phyloP scores from a whole-genome alignment of 352 stramenopile genomes.

The Phytopythium kandeliae region DNA sequence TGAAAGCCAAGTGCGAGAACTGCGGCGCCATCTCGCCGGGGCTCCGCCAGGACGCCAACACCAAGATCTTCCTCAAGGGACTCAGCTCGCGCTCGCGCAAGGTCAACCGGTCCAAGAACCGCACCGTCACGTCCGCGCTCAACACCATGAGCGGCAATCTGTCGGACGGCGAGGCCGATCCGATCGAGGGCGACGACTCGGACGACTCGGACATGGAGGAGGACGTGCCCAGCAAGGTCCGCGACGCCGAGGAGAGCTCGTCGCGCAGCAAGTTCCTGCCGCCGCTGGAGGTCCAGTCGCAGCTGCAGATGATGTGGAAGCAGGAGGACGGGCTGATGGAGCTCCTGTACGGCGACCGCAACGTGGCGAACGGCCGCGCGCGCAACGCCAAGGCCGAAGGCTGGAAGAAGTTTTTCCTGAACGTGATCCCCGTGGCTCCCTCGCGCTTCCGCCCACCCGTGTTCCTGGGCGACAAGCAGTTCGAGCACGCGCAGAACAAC shows the following conservation, averaged over 20 bases:
- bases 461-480: slow-evolving; percentile 92
- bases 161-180: slow-evolving; percentile 40
- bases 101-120: slow-evolving; percentile 79
- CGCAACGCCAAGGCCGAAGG: slow-evolving; percentile 52
- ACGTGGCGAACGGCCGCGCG: slow-evolving; percentile 57
- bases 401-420: slow-evolving; percentile 95
- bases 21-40: slow-evolving; percentile 94
- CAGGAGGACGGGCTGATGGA: slow-evolving; percentile 90
- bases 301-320: slow-evolving; percentile 94
- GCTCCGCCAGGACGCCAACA: slow-evolving; percentile 95
- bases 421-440: slow-evolving; percentile 95
- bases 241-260: slow-evolving; percentile 50
- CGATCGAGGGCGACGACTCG: slow-evolving; percentile 38
- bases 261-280: slow-evolving; percentile 92
- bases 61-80: slow-evolving; percentile 97
- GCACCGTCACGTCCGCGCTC: slow-evolving; percentile 73
- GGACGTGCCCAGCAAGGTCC: slow-evolving; percentile 32
- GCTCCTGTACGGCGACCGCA: slow-evolving; percentile 89
- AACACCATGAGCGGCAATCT: slow-evolving; percentile 76
- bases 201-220: slow-evolving; percentile 79
- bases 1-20: slow-evolving; percentile 95
- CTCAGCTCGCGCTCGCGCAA: slow-evolving; percentile 76
- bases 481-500: slow-evolving; percentile 98
- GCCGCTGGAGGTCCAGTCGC: slow-evolving; percentile 93
- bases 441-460: slow-evolving; percentile 98